Evolutionary conservation across 2,329 filamentous ascomycete genomes (phyloP).

Genomic region (Amesomyces nigricolor): DNA sequence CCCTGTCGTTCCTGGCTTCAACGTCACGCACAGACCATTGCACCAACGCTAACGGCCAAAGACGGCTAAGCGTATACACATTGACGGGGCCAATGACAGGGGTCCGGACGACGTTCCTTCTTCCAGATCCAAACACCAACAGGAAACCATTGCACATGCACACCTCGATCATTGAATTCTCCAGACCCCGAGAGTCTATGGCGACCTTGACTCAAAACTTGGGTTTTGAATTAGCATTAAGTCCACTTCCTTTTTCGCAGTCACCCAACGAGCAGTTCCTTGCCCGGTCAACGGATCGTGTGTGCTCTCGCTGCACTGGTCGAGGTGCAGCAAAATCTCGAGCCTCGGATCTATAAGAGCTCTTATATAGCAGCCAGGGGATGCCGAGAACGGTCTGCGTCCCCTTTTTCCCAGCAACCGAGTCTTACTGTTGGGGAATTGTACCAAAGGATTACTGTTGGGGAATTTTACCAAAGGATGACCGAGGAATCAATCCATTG

Average conservation of each 20-base stretch:
- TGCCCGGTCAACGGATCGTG: no score
- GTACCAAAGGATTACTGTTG: not conserved
- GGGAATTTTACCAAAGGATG: conserved; percentile 6
- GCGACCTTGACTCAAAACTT: no score
- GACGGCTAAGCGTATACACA: conserved; percentile 6
- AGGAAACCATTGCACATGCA: conserved; percentile 2
- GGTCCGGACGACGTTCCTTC: not conserved
- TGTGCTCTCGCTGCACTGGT: no score
- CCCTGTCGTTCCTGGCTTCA: conserved; percentile 4
- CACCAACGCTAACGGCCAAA: not conserved
- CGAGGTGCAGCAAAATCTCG: no score
- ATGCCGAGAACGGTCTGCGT: not conserved
- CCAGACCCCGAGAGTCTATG: no score
- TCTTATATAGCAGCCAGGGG: not conserved
- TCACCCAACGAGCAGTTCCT: no score
- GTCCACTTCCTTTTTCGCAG: no score
- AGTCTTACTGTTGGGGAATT: conserved; percentile 12
- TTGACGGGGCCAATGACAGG: conserved; percentile 4
- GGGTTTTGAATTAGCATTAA: no score
- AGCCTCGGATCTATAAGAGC: not conserved
- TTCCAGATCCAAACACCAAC: not conserved
- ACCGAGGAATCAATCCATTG: conserved; percentile 10
- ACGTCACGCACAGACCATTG: not conserved
- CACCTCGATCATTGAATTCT: no score
- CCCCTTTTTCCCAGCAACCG: conserved; percentile 7